These are phyloP conservation scores for Fraxinus velutina DNA, from an alignment of 305 asterid species.

Conservation along the genomic window DNA sequence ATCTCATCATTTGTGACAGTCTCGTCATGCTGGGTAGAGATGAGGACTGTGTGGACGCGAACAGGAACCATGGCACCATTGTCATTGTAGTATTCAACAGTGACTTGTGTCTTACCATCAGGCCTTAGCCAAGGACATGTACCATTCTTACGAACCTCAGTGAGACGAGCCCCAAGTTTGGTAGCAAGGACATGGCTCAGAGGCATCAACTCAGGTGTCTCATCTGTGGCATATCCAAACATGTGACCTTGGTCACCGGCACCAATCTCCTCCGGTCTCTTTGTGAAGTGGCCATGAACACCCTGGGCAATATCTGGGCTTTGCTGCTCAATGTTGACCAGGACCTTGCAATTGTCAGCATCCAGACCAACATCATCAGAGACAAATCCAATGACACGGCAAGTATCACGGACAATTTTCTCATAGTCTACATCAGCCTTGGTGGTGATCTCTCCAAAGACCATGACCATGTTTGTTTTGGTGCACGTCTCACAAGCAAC, in stretches of 20 bases:
- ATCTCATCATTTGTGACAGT: slow-evolving; percentile 39
- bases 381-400: slow-evolving; percentile 35
- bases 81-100: slow-evolving; percentile 34
- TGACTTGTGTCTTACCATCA: slow-evolving; percentile 37
- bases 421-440: slow-evolving; percentile 39
- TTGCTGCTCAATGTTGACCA: slow-evolving; percentile 34
- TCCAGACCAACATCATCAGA: slow-evolving; percentile 37
- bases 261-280: slow-evolving; percentile 32
- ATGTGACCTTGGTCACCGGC: slow-evolving; percentile 38
- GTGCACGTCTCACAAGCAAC: slow-evolving; percentile 46
- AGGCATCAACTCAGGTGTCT: slow-evolving; percentile 40
- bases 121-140: slow-evolving; percentile 40
- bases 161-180: slow-evolving; percentile 36
- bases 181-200: slow-evolving; percentile 37
- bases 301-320: slow-evolving; percentile 40
- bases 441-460: slow-evolving; percentile 41
- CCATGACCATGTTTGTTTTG: slow-evolving; percentile 40
- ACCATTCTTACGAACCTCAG: slow-evolving; percentile 35
- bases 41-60: slow-evolving; percentile 34
- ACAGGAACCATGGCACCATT: slow-evolving; percentile 35
- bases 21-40: slow-evolving; percentile 36
- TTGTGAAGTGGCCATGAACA: slow-evolving; percentile 36
- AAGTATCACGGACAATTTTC: slow-evolving; percentile 38
- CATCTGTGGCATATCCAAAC: slow-evolving; percentile 39
- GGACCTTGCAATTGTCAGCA: slow-evolving; percentile 39